These are phyloP conservation scores for Hevea brasiliensis DNA, from an alignment of 345 rosid genomes.

Conservation along the genomic window DNA sequence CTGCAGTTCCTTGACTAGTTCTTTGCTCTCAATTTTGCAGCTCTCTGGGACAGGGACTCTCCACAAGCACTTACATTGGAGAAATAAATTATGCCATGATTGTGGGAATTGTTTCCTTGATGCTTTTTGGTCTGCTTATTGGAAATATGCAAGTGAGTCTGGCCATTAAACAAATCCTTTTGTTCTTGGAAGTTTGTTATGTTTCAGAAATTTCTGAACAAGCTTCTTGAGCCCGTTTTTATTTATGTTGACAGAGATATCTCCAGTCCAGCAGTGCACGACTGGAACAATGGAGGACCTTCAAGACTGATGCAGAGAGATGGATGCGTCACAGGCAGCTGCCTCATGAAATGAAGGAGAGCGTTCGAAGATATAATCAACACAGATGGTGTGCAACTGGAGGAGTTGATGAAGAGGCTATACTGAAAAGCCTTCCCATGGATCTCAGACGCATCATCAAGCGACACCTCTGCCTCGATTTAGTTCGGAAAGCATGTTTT, in stretches of 20 bases:
- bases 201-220: too few species aligned
- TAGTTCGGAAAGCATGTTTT: slow-evolving; percentile 48
- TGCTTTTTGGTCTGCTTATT: slow-evolving; percentile 51
- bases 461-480: slow-evolving; percentile 63
- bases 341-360: slow-evolving; percentile 43
- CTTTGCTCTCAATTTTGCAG: slow-evolving; percentile 23
- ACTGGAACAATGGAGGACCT: slow-evolving; percentile 59
- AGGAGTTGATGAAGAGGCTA: slow-evolving; percentile 59
- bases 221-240: neutral
- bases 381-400: slow-evolving; percentile 53
- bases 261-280: slow-evolving; percentile 51
- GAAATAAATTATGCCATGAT: slow-evolving; percentile 46
- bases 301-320: slow-evolving; percentile 52
- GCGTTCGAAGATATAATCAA: slow-evolving; percentile 49
- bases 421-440: slow-evolving; percentile 47
- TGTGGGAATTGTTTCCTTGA: slow-evolving; percentile 38
- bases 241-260: slow-evolving; percentile 40
- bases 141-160: slow-evolving; percentile 57
- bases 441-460: slow-evolving; percentile 57
- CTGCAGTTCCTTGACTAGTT: neutral
- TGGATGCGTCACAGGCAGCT: slow-evolving; percentile 70
- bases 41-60: slow-evolving; percentile 50
- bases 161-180: neutral
- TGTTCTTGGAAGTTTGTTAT: neutral
- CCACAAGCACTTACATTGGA: slow-evolving; percentile 41